A percentile compares a stretch with the other conserved stretches of the same genome.
These are phyloP conservation scores for Pneumocystis canis DNA, from an alignment of 1,139 yeast genomes.

Conservation along the genomic window DNA sequence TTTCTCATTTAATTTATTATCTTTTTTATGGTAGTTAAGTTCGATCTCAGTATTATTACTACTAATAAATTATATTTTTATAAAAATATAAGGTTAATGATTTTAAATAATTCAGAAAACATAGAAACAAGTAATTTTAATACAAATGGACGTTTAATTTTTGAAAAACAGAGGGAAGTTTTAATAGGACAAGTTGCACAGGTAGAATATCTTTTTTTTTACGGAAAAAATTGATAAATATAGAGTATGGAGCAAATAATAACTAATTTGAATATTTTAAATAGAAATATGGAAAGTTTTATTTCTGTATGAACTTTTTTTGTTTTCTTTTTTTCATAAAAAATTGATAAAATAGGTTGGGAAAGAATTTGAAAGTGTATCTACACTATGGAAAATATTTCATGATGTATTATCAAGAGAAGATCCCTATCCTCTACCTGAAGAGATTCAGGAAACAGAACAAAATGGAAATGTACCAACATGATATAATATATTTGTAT, in stretches of 20 bases:
- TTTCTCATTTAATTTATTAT: background rate
- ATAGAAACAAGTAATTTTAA: background rate
- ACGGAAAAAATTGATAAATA: background rate
- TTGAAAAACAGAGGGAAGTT: conserved; percentile 15
- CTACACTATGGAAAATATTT: conserved; percentile 18
- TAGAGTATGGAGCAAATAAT: conserved; percentile 18
- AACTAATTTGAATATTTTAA: conserved; percentile 17
- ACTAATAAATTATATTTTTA: background rate
- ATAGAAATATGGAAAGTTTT: conserved; percentile 18
- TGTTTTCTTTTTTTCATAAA: background rate
- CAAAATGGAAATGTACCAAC: conserved; percentile 2
- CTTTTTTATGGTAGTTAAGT: background rate
- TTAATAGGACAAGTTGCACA: conserved; percentile 15
- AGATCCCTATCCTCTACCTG: background rate
- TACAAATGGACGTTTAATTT: background rate
- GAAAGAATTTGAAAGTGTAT: conserved; percentile 19
- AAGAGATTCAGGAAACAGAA: conserved; percentile 1
- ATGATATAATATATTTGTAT: background rate
- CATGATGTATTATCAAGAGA: conserved; percentile 16
- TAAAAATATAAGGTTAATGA: background rate
- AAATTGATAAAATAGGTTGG: conserved; percentile 14
- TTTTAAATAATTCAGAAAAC: background rate
- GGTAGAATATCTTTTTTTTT: conserved; percentile 6
- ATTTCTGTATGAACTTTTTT: conserved; percentile 13
- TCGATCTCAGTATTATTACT: background rate